Evolutionary conservation across 1,139 yeast genomes (phyloP).

Genomic region (Debaryomycetaceae sp.): DNA sequence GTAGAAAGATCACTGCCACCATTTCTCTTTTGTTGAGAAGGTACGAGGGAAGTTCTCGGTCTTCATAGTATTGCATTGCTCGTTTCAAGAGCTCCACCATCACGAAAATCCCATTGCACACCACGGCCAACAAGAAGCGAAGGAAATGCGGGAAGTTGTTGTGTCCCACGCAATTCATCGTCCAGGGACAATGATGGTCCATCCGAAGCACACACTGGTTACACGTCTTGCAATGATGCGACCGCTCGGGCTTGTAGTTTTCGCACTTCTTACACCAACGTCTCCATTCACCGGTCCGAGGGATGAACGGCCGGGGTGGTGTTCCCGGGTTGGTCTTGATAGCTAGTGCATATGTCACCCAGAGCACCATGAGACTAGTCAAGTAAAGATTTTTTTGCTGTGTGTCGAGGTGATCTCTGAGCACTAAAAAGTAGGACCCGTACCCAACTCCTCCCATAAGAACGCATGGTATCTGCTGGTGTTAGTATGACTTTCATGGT

Average conservation of each 20-base stretch:
- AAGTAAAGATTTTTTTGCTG: conserved; percentile 48
- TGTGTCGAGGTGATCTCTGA: conserved; percentile 39
- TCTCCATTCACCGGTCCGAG: conserved; percentile 29
- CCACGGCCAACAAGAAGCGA: conserved; percentile 71
- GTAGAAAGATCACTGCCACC: conserved; percentile 50
- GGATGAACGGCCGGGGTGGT: conserved; percentile 38
- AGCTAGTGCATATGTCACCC: conserved; percentile 66
- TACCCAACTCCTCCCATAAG: conserved; percentile 63
- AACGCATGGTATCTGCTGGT: conserved; percentile 56
- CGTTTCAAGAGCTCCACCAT: conserved; percentile 41
- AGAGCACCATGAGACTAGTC: conserved; percentile 50
- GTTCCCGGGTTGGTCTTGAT: conserved; percentile 61
- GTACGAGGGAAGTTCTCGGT: conserved; percentile 58
- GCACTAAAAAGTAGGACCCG: conserved; percentile 59
- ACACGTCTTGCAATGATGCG: conserved; percentile 84
- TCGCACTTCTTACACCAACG: conserved; percentile 60
- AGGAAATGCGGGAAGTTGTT: conserved; percentile 77
- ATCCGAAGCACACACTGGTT: conserved; percentile 67
- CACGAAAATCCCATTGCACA: conserved; percentile 51
- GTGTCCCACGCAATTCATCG: conserved; percentile 83
- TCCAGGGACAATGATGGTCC: conserved; percentile 99
- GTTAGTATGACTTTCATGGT: conserved; percentile 1
- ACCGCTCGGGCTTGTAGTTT: conserved; percentile 91
- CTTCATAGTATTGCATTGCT: conserved; percentile 44
- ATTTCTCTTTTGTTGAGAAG: conserved; percentile 53